Evolutionary conservation across 1,284 basidiomycete species (phyloP).

Genomic region (Rugosomyces carneus): DNA sequence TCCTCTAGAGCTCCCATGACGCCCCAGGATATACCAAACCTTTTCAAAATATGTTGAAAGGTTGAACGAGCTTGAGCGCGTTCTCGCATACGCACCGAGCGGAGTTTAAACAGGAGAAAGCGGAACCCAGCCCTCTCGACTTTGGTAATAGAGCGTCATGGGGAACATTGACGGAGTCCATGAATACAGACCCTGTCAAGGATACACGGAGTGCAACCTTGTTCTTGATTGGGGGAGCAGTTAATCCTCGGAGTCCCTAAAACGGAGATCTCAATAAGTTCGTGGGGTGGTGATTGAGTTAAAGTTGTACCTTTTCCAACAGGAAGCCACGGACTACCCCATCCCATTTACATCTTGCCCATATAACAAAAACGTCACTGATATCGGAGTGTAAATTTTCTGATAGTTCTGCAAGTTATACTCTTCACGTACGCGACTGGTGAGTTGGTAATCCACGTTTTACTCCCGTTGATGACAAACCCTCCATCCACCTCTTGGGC

Average conservation of each 20-base stretch:
- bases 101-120: constrained; percentile 90
- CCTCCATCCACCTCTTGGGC: constrained; percentile 84
- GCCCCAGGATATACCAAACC: constrained; percentile 89
- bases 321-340: constrained; percentile 89
- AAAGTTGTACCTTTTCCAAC: constrained; percentile 68
- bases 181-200: constrained; percentile 89
- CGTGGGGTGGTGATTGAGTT: not conserved
- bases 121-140: constrained; percentile 70
- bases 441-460: constrained; percentile 96
- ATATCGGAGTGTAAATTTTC: constrained; percentile 6
- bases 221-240: constrained; percentile 86
- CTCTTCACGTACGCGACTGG: constrained; percentile 66
- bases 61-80: not conserved
- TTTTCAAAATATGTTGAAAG: constrained; percentile 18
- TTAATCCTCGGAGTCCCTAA: constrained; percentile 79
- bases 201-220: constrained; percentile 89
- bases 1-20: constrained; percentile 95
- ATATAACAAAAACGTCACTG: constrained; percentile 84
- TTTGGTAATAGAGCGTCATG: constrained; percentile 73
- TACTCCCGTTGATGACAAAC: constrained; percentile 84
- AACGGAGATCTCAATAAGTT: not conserved
- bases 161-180: constrained; percentile 76
- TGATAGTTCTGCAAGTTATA: constrained; percentile 1
- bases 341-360: constrained; percentile 96
- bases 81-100: constrained; percentile 47